These are phyloP conservation scores for Aspergillus uvarum DNA, from an alignment of 2,329 filamentous ascomycete species.

Conservation along the genomic window DNA sequence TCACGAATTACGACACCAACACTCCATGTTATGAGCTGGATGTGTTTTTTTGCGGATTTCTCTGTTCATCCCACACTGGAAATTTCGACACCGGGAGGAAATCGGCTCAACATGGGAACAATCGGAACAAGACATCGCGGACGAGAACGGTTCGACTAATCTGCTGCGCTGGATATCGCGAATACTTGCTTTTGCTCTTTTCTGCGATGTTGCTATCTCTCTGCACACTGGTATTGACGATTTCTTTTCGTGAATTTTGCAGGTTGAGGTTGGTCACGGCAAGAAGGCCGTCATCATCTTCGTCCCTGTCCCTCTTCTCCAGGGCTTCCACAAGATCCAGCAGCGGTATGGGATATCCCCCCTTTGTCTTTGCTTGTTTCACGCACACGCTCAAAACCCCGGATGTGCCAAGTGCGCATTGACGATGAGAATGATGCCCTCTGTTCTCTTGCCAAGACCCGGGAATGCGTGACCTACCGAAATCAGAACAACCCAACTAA, in stretches of 20 bases:
- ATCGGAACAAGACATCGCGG: background rate
- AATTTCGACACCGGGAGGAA: no score
- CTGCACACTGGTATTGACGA: constrained; percentile 27
- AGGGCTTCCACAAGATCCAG: constrained; percentile 99
- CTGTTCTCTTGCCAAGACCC: background rate
- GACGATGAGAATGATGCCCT: background rate
- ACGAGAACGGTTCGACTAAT: background rate
- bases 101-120: background rate
- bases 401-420: background rate
- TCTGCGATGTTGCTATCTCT: background rate
- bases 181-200: background rate
- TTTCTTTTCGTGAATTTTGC: constrained; percentile 37
- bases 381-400: no score
- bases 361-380: background rate
- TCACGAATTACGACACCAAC: background rate
- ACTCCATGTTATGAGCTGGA: background rate
- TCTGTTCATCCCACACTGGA: no score
- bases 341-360: constrained; percentile 73
- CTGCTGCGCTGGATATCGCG: background rate
- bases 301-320: constrained; percentile 98
- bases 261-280: constrained; percentile 99
- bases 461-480: background rate
- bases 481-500: background rate
- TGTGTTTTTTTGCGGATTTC: background rate
- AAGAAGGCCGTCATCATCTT: constrained; percentile 99